A percentile compares a stretch with the other conserved stretches of the same genome.
phyloP scores from a whole-genome alignment of 2,329 filamentous ascomycete genomes.

The Verticillium albo-atrum region DNA sequence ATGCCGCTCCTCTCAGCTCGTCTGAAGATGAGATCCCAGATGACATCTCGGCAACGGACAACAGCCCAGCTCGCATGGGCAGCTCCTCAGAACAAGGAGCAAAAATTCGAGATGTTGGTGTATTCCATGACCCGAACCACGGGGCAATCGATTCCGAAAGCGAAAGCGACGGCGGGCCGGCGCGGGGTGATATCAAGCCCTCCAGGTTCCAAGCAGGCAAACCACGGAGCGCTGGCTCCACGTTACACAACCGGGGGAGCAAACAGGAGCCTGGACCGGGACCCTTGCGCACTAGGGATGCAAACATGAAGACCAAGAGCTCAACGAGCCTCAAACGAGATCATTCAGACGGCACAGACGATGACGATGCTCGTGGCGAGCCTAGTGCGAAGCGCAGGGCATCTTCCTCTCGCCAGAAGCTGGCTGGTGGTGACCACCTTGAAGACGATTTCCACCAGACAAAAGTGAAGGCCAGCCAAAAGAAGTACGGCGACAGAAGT shows the following conservation, averaged over 20 bases:
- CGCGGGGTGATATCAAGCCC: slow-evolving; percentile 24
- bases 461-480: neutral
- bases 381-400: neutral
- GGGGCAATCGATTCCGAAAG: neutral
- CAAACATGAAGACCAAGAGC: neutral
- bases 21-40: neutral
- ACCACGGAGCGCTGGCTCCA: neutral
- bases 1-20: neutral
- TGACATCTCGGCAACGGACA: neutral
- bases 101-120: neutral
- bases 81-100: neutral
- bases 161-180: slow-evolving; percentile 14
- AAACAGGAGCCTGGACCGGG: neutral
- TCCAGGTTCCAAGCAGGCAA: slow-evolving; percentile 22
- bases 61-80: neutral
- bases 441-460: neutral
- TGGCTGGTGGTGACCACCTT: neutral
- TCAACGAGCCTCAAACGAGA: neutral
- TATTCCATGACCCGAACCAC: neutral
- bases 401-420: neutral
- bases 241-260: neutral
- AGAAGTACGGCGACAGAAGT: neutral
- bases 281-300: neutral
- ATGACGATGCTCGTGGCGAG: neutral
- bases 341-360: neutral